phyloP scores from a whole-genome alignment of 192 early-diverging fungal genomes.

The Chytriomyces confervae region DNA sequence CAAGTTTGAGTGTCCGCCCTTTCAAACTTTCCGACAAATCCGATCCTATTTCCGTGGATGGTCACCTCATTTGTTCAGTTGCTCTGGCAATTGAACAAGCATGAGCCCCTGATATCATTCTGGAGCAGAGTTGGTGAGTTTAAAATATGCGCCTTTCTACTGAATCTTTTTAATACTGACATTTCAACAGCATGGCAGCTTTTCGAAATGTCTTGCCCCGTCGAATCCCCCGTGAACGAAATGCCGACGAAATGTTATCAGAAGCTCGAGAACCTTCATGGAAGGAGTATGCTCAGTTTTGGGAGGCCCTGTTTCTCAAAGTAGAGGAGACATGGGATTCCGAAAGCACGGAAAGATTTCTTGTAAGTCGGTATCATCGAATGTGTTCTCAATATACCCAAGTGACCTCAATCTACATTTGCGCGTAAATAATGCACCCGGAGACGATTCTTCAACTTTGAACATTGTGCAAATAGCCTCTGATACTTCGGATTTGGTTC shows the following conservation, averaged over 20 bases:
- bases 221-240: conserved; percentile 24
- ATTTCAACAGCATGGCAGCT: conserved; percentile 11
- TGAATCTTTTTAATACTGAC: neutral
- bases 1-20: conserved; percentile 39
- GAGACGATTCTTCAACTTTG: conserved; percentile 17
- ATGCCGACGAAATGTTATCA: conserved; percentile 22
- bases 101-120: conserved; percentile 29
- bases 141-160: too few species aligned
- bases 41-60: conserved; percentile 49
- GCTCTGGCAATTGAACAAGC: conserved; percentile 56
- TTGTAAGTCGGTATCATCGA: conserved; percentile 63
- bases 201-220: conserved; percentile 8
- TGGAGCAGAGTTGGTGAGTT: conserved; percentile 47
- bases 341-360: conserved; percentile 43
- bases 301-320: conserved; percentile 63
- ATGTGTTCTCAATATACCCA: conserved; percentile 50
- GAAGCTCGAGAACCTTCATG: conserved; percentile 26
- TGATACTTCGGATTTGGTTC: conserved; percentile 58
- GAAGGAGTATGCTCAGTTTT: conserved; percentile 62
- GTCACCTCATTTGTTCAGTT: conserved; percentile 59
- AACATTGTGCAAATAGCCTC: conserved; percentile 38
- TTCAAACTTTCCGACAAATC: conserved; percentile 57
- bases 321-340: conserved; percentile 21
- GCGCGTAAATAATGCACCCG: conserved; percentile 33
- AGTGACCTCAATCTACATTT: conserved; percentile 52